A percentile compares a stretch with the other conserved stretches of the same genome.
Evolutionary conservation across 805 yeast species (phyloP).

Genomic region (Nakazawaea sp.): DNA sequence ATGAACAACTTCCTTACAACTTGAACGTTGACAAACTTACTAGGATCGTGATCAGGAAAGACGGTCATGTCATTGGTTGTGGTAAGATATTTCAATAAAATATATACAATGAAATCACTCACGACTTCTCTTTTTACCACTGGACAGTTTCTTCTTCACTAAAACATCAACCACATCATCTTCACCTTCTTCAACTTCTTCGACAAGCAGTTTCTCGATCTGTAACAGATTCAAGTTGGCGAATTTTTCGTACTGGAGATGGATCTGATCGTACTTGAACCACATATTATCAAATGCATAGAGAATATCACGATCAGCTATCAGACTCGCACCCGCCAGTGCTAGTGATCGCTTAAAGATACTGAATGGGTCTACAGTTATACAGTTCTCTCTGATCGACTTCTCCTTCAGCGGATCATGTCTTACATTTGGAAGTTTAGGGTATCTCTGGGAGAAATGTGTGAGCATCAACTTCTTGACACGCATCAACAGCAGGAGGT

Average conservation of each 20-base stretch:
- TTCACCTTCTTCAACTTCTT: conserved; percentile 15
- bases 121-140: neutral
- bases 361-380: conserved; percentile 12
- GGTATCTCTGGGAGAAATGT: conserved; percentile 90
- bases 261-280: conserved; percentile 36
- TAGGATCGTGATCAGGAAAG: conserved; percentile 62
- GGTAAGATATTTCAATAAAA: conserved; percentile 20
- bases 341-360: conserved; percentile 15
- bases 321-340: conserved; percentile 1
- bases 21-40: conserved; percentile 47
- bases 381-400: conserved; percentile 13
- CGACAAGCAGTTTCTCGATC: conserved; percentile 12
- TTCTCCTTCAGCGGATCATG: conserved; percentile 17
- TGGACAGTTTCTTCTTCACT: neutral
- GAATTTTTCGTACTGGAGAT: conserved; percentile 21
- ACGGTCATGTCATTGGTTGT: conserved; percentile 60
- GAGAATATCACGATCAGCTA: conserved; percentile 23
- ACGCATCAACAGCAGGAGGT: conserved; percentile 62
- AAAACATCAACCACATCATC: too few relatives aligned
- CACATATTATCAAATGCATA: conserved; percentile 68
- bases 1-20: conserved; percentile 42
- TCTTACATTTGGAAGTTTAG: conserved; percentile 32
- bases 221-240: conserved; percentile 11
- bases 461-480: conserved; percentile 71
- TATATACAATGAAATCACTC: conserved; percentile 31